Conservation (phyloP, 2,329 filamentous ascomycete genomes). For the Cladosporium sp. region DNA sequence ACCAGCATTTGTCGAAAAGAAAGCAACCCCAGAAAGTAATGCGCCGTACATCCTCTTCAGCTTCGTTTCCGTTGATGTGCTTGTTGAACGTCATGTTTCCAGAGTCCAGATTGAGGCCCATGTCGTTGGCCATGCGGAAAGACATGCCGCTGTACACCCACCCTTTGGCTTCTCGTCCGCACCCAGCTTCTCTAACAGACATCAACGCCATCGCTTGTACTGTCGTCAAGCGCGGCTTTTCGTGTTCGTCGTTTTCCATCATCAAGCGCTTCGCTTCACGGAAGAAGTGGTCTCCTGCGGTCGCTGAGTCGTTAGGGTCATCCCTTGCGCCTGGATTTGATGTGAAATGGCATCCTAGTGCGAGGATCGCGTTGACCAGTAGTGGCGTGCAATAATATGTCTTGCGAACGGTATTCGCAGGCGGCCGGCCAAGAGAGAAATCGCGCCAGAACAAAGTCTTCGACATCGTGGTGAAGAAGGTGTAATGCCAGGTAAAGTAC, state of each 20-base stretch:
- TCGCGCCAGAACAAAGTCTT: constrained; percentile 83
- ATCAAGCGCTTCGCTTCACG: constrained; percentile 86
- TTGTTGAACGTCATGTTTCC: constrained; percentile 54
- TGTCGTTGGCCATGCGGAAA: constrained; percentile 93
- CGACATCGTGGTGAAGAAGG: constrained; percentile 88
- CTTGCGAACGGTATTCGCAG: constrained; percentile 42
- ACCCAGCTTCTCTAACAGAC: constrained; percentile 94
- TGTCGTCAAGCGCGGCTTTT: constrained; percentile 79
- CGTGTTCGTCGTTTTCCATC: constrained; percentile 87
- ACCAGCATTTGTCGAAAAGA: constrained; percentile 98
- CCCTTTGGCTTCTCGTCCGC: constrained; percentile 86
- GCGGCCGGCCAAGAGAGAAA: constrained; percentile 66
- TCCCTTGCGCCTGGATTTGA: constrained; percentile 67
- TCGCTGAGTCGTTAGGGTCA: constrained; percentile 67
- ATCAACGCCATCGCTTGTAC: constrained; percentile 92
- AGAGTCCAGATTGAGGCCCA: constrained; percentile 83
- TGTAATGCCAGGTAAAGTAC: constrained; percentile 98
- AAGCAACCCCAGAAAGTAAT: constrained; percentile 98
- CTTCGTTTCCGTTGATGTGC: constrained; percentile 52
- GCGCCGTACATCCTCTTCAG: constrained; percentile 80
- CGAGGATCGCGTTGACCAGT: constrained; percentile 89
- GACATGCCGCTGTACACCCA: constrained; percentile 99
- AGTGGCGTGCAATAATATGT: constrained; percentile 81
- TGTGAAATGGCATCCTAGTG: constrained; percentile 90
- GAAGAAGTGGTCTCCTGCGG: constrained; percentile 94